Evolutionary conservation across 2,329 filamentous ascomycete genomes (phyloP).

Genomic region (Plectosphaerella plurivora): DNA sequence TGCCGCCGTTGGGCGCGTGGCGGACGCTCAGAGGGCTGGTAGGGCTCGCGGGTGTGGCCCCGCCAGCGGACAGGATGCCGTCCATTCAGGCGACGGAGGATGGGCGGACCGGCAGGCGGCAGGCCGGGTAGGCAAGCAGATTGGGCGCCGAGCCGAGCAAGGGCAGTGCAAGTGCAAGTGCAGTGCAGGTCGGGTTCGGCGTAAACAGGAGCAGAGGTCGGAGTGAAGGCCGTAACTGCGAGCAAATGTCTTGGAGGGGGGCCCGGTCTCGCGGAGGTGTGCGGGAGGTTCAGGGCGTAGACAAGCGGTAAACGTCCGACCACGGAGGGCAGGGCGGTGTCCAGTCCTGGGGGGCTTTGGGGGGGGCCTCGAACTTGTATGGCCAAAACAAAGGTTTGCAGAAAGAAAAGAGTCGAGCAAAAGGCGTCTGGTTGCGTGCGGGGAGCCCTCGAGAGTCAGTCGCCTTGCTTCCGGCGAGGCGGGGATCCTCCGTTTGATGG

Average conservation of each 20-base stretch:
- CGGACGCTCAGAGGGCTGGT: conserved; percentile 52
- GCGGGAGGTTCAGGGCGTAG: conserved; percentile 6
- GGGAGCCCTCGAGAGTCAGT: background rate
- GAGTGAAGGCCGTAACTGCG: background rate
- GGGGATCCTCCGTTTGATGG: background rate
- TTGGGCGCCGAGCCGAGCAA: conserved; percentile 2
- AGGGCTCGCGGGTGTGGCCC: conserved; percentile 47
- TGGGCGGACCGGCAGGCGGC: background rate
- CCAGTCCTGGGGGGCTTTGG: background rate
- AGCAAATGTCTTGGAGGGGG: background rate
- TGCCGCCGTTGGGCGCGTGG: conserved; percentile 37
- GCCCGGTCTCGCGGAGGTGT: conserved; percentile 13
- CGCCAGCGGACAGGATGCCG: conserved; percentile 38
- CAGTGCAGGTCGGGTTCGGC: background rate
- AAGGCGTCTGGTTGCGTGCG: background rate
- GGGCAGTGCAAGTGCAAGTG: background rate
- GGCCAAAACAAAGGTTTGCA: background rate
- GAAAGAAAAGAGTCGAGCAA: background rate
- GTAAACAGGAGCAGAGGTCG: background rate
- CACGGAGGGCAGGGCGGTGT: conserved; percentile 10
- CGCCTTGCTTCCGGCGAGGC: background rate
- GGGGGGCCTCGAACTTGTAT: background rate
- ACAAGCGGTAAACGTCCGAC: conserved; percentile 7
- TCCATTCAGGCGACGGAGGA: conserved; percentile 32
- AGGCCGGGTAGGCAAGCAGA: no score